These are phyloP conservation scores for Quercus aquifolioides DNA, from an alignment of 306 rosid species.

Conservation along the genomic window DNA sequence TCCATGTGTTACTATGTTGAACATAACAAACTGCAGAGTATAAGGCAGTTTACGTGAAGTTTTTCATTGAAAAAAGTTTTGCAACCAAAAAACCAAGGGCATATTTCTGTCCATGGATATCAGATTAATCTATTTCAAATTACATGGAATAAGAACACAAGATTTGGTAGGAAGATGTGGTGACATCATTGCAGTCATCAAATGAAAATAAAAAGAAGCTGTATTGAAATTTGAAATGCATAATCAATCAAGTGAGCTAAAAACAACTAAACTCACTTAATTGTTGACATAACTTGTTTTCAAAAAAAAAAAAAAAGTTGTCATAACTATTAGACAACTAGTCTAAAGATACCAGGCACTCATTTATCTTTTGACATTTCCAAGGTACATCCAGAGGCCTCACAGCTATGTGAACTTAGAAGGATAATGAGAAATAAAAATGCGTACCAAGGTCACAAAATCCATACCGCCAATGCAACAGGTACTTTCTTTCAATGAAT, in stretches of 20 bases:
- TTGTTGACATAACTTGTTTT: neutral
- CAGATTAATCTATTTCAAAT: neutral
- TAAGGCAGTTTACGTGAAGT: neutral
- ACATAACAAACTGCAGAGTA: neutral
- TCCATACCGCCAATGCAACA: slow-evolving; percentile 81
- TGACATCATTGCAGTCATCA: neutral
- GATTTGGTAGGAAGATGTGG: neutral
- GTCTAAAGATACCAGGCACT: neutral
- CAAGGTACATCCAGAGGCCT: slow-evolving; percentile 4
- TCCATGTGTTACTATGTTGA: neutral
- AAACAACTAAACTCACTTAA: neutral
- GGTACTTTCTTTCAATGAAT: slow-evolving; percentile 30
- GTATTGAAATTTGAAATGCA: neutral
- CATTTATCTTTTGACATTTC: neutral
- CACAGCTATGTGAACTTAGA: slow-evolving; percentile 7
- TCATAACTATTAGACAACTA: neutral
- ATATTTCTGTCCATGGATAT: neutral
- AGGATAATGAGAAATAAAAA: slow-evolving; percentile 19
- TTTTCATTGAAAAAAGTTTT: neutral
- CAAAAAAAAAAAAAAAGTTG: neutral
- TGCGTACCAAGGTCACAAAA: slow-evolving; percentile 72
- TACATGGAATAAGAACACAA: neutral
- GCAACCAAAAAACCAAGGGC: neutral
- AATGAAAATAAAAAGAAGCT: neutral
- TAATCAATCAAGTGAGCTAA: neutral